phyloP scores from a whole-genome alignment of 2,329 filamentous ascomycete species.

The Aspergillus fijiensis region DNA sequence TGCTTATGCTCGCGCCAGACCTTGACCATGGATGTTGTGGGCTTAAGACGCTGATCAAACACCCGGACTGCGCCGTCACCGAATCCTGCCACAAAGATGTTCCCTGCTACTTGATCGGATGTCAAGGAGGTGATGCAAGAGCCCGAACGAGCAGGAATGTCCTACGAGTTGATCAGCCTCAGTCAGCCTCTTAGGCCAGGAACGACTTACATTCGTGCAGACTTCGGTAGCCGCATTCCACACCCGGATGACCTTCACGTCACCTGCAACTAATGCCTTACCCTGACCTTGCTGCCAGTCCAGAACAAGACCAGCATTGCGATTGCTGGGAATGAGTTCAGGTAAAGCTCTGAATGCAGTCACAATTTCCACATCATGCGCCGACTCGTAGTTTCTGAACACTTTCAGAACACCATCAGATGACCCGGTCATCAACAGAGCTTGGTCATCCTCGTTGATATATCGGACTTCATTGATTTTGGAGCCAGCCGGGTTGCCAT shows the following conservation, averaged over 20 bases:
- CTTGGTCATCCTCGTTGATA: constrained; percentile 97
- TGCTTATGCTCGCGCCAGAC: constrained; percentile 96
- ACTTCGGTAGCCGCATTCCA: constrained; percentile 96
- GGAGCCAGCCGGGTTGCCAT: constrained; percentile 87
- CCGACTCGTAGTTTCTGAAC: constrained; percentile 85
- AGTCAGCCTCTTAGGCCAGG: background rate
- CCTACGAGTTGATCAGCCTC: constrained; percentile 43
- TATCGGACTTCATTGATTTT: constrained; percentile 94
- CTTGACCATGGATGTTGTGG: constrained; percentile 88
- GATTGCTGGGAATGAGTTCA: constrained; percentile 89
- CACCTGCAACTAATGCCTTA: constrained; percentile 89
- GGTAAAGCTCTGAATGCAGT: constrained; percentile 89
- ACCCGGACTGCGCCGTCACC: constrained; percentile 92
- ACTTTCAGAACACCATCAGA: constrained; percentile 93
- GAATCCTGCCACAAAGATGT: constrained; percentile 93
- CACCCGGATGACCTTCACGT: constrained; percentile 90
- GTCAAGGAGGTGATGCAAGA: constrained; percentile 95
- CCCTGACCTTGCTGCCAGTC: constrained; percentile 99
- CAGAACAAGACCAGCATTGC: constrained; percentile 93
- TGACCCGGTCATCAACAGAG: constrained; percentile 88
- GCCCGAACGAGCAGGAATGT: constrained; percentile 90
- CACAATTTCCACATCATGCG: constrained; percentile 75
- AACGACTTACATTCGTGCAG: constrained; percentile 65
- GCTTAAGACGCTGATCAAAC: constrained; percentile 82
- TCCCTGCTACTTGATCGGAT: constrained; percentile 95